These are phyloP conservation scores for Dryas octopetala DNA, from an alignment of 306 rosid genomes.

Conservation along the genomic window DNA sequence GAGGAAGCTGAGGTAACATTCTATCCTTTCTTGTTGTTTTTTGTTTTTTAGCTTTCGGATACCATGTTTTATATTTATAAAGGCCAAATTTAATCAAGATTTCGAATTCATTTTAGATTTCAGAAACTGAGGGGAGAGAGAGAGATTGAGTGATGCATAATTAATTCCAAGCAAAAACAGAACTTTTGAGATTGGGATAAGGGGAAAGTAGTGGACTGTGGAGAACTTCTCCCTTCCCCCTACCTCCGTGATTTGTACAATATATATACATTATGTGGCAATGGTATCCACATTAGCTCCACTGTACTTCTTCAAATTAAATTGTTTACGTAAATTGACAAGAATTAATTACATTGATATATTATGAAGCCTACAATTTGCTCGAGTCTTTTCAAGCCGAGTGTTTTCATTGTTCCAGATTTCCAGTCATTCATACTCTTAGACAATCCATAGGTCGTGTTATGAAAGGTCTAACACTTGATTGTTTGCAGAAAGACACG, in stretches of 20 bases:
- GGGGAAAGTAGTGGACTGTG: background rate
- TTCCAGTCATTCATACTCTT: background rate
- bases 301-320: background rate
- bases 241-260: background rate
- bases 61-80: too few species aligned
- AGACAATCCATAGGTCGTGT: too few species aligned
- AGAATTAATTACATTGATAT: background rate
- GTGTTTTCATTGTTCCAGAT: background rate
- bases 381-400: conserved; percentile 1
- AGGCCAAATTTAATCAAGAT: background rate
- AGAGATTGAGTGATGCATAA: background rate
- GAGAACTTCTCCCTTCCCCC: background rate
- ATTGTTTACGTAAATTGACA: background rate
- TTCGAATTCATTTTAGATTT: background rate
- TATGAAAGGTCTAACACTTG: background rate
- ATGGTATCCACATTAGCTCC: background rate
- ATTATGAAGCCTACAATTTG: background rate
- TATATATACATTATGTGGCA: background rate
- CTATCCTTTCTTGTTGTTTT: background rate
- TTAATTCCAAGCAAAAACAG: background rate
- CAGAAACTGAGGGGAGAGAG: background rate
- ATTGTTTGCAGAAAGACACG: background rate
- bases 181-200: background rate
- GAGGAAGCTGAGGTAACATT: background rate
- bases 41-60: background rate